Evolutionary conservation across 2,329 filamentous ascomycete species (phyloP).

Genomic region (Neonectria punicea): DNA sequence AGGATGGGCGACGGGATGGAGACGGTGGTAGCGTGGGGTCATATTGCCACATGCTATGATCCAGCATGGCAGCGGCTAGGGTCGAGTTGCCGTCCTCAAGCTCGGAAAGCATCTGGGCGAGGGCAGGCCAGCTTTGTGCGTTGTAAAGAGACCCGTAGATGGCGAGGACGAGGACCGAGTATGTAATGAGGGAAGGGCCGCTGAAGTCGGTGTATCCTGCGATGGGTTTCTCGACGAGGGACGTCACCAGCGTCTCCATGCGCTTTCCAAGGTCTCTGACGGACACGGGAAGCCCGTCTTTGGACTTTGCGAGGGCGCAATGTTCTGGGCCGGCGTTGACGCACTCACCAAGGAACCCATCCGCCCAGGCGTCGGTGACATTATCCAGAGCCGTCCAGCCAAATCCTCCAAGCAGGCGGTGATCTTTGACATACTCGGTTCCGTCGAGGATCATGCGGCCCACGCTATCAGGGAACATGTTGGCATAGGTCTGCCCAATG

Average conservation of each 20-base stretch:
- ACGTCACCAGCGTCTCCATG: conserved; percentile 52
- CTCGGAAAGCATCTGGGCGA: conserved; percentile 16
- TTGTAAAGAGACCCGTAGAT: conserved; percentile 58
- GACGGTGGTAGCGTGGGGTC: conserved; percentile 50
- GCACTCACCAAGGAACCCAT: conserved; percentile 63
- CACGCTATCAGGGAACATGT: conserved; percentile 60
- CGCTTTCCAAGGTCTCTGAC: conserved; percentile 51
- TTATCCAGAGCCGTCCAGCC: conserved; percentile 61
- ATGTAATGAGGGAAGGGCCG: conserved; percentile 58
- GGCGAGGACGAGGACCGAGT: conserved; percentile 52
- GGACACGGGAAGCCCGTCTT: conserved; percentile 43
- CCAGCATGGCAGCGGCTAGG: conserved; percentile 52
- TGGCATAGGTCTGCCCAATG: conserved; percentile 62
- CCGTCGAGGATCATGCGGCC: conserved; percentile 62
- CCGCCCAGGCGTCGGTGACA: conserved; percentile 59
- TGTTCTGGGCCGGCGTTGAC: conserved; percentile 57
- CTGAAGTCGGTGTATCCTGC: conserved; percentile 50
- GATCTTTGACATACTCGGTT: conserved; percentile 58
- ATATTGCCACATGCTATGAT: conserved; percentile 53
- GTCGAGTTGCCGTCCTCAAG: conserved; percentile 40
- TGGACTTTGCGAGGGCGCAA: conserved; percentile 55
- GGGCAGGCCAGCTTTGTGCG: conserved; percentile 50
- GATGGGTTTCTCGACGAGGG: conserved; percentile 52
- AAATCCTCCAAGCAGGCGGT: conserved; percentile 58
- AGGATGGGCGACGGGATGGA: conserved; percentile 43